phyloP scores from a whole-genome alignment of 2,329 filamentous ascomycete genomes.

The Talaromyces sp. region DNA sequence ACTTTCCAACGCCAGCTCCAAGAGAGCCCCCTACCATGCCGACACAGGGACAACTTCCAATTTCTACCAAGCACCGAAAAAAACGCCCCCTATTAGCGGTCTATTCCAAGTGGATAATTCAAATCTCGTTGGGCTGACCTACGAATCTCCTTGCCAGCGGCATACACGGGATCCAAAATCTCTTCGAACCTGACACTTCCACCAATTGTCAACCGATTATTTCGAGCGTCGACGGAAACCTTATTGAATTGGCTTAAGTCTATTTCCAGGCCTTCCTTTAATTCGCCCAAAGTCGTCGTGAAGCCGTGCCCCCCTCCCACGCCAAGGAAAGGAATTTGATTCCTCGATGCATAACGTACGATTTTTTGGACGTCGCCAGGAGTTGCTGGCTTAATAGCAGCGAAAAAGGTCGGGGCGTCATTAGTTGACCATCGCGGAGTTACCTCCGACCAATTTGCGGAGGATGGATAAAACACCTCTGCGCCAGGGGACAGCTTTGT shows the following conservation, averaged over 20 bases:
- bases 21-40: not conserved
- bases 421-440: not conserved
- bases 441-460: not conserved
- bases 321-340: not conserved
- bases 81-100: not conserved
- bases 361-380: not conserved
- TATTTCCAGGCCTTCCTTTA: not conserved
- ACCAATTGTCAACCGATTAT: not conserved
- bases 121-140: not conserved
- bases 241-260: not conserved
- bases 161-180: not conserved
- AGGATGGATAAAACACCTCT: not conserved
- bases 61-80: not conserved
- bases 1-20: not conserved
- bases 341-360: not conserved
- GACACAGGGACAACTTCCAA: not conserved
- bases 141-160: not conserved
- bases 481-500: not conserved
- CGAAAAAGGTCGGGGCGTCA: not conserved
- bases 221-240: not conserved
- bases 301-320: not conserved
- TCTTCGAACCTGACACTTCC: not conserved
- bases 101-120: not conserved
- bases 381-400: not conserved
- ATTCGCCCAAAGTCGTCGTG: not conserved